A percentile compares a stretch with the other conserved stretches of the same genome.
These are phyloP conservation scores for Nakaseomyces glabratus DNA, from an alignment of 1,139 yeast species.

Conservation along the genomic window DNA sequence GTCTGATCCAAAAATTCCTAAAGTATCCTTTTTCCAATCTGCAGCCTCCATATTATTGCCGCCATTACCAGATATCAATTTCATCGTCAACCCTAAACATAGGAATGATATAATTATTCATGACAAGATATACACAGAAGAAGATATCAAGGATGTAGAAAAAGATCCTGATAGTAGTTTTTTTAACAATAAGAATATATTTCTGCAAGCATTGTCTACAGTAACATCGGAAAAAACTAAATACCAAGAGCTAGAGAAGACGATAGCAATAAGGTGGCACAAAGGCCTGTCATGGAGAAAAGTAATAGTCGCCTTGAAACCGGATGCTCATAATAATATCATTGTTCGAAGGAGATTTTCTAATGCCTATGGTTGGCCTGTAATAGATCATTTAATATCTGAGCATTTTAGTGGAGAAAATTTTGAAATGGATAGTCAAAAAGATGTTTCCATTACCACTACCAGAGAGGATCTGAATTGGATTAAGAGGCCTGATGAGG, in stretches of 20 bases:
- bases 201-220: constrained; percentile 19
- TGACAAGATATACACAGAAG: constrained; percentile 63
- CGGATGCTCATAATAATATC: constrained; percentile 94
- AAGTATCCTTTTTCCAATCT: constrained; percentile 71
- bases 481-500: constrained; percentile 42
- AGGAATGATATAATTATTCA: constrained; percentile 56
- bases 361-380: constrained; percentile 97
- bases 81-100: constrained; percentile 52
- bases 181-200: constrained; percentile 17
- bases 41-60: constrained; percentile 78
- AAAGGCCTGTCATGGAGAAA: constrained; percentile 79
- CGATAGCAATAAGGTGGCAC: constrained; percentile 52
- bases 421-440: constrained; percentile 3
- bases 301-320: constrained; percentile 72
- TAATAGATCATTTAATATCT: constrained; percentile 67
- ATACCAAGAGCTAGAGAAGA: constrained; percentile 45
- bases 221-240: constrained; percentile 3
- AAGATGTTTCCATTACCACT: constrained; percentile 1
- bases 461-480: constrained; percentile 71
- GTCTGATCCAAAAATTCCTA: constrained; percentile 39
- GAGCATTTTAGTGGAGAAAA: constrained; percentile 42
- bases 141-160: constrained; percentile 47
- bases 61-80: constrained; percentile 68
- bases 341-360: constrained; percentile 81
- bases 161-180: constrained; percentile 12